phyloP scores from a whole-genome alignment of 2,329 filamentous ascomycete species.

The Tolypocladium amazonense region DNA sequence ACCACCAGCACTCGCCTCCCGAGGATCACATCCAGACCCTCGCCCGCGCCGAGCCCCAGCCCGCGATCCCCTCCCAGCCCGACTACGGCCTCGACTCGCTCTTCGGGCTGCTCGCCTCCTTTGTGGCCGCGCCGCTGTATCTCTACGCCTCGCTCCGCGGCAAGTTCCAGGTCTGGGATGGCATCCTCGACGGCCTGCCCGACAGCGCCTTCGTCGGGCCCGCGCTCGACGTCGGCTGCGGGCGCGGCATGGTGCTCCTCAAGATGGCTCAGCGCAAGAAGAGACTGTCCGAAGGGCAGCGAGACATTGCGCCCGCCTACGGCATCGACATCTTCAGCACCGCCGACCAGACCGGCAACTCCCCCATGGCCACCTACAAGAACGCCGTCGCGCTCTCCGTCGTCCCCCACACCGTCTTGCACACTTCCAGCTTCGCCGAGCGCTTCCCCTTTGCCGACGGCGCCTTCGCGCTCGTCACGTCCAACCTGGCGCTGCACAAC shows the following conservation, averaged over 20 bases:
- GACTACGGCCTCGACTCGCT: conserved; percentile 7
- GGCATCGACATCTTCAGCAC: conserved; percentile 9
- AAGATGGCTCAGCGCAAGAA: conserved; percentile 6
- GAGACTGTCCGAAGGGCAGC: background rate
- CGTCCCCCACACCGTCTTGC: conserved; percentile 1
- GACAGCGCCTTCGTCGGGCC: conserved; percentile 1
- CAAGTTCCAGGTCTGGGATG: conserved; percentile 8
- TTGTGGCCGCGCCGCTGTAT: conserved; percentile 6
- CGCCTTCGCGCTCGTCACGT: conserved; percentile 4
- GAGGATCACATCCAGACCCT: conserved; percentile 5
- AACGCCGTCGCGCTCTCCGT: conserved; percentile 6
- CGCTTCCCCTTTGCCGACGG: conserved; percentile 5
- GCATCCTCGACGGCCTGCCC: conserved; percentile 2
- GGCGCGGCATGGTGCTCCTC: conserved; percentile 9
- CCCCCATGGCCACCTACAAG: conserved; percentile 5
- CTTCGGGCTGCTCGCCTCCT: conserved; percentile 4
- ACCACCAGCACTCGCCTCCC: background rate
- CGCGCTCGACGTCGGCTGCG: conserved; percentile 9
- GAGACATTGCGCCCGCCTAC: conserved; percentile 2
- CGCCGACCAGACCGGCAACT: conserved; percentile 7
- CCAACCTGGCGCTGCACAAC: conserved; percentile 7
- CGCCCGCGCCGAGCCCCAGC: background rate
- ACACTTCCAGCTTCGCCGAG: conserved; percentile 6
- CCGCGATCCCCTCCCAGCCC: background rate
- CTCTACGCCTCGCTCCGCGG: conserved; percentile 8